A percentile compares a stretch with the other conserved stretches of the same genome.
These are phyloP conservation scores for Acacia pycnantha DNA, from an alignment of 331 rosid species.

Conservation along the genomic window DNA sequence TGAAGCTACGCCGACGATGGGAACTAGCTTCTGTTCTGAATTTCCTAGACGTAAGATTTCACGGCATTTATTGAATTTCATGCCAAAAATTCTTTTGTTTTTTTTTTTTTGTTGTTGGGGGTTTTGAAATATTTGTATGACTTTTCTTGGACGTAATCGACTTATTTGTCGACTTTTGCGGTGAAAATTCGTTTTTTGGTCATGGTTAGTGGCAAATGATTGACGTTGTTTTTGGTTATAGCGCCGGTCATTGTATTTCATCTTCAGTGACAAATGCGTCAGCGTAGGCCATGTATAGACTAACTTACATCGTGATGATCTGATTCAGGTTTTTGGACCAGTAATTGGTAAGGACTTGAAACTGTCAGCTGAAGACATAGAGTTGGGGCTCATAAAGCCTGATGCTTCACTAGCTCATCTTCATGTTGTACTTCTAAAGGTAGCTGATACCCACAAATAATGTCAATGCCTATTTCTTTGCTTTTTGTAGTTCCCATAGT, in stretches of 20 bases:
- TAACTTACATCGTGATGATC: neutral
- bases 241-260: neutral
- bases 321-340: constrained; percentile 68
- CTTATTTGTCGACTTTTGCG: neutral
- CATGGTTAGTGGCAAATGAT: neutral
- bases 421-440: constrained; percentile 77
- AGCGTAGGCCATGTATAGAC: too few species aligned
- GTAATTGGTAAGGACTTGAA: constrained; percentile 52
- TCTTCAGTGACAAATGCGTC: constrained; percentile 6
- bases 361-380: constrained; percentile 70
- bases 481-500: neutral
- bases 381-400: constrained; percentile 66
- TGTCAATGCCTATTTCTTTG: neutral
- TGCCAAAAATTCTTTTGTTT: neutral
- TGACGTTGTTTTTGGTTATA: neutral
- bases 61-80: neutral
- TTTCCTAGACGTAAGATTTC: constrained; percentile 59
- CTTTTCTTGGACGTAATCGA: neutral
- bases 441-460: constrained; percentile 9
- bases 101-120: neutral
- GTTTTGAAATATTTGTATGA: neutral
- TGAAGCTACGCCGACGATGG: constrained; percentile 72
- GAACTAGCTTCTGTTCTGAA: constrained; percentile 87
- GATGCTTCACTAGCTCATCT: constrained; percentile 59
- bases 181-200: neutral